Evolutionary conservation across 768 basidiomycete genomes (phyloP), one percentile per base, ranked within the genome.

Genomic region (Myochromella boudieri): DNA sequence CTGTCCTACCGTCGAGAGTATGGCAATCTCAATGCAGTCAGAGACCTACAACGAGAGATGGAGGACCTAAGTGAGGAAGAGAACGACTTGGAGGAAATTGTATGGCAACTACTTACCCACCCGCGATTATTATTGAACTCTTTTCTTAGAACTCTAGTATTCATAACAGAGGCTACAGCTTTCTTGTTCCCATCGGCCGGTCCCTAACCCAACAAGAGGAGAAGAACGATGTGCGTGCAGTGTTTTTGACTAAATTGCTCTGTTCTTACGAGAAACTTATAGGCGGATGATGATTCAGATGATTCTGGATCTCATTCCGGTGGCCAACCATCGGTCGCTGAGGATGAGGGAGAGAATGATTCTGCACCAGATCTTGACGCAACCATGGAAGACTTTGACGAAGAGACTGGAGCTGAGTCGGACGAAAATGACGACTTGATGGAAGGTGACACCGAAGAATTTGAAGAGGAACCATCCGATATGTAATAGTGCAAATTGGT

Each of bases 41-140:
- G 90, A 18, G 84, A 91, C 62, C 61, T 90, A 24, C 76, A 80
- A 50, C 78, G 81, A 31, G 88, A 92, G 62, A 85, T 88, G 74
- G 86, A 89, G 38, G 87, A 92, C 57, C 66, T 92, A 50, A 90
- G 87, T 48, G 90, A 91, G 46, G 90, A 91, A 61, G 90, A 91
- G 65, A 78, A 73, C 42, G 87, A 91, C 55, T 60, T 91, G n/a
- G 89, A 91, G 48, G 85, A 86, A 34, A 71, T 81, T 54, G 89
- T 86, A 58, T 53, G 26, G 26, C 11, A 11, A 6, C 25, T 24
- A 25, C 28, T 37, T 33, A 7, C 25, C 20, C 32, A 24, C 14
- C 26, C 25, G 27, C 7, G 44, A 39, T 17, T 24, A 37, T 10
- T 42, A 34, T 48, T 56, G 24, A 52, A 48, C 37, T 46, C 18